Evolutionary conservation across 2,329 filamentous ascomycete species (phyloP), one percentile per base, ranked within the genome.

Genomic region (Herpotrichia juniperi): DNA sequence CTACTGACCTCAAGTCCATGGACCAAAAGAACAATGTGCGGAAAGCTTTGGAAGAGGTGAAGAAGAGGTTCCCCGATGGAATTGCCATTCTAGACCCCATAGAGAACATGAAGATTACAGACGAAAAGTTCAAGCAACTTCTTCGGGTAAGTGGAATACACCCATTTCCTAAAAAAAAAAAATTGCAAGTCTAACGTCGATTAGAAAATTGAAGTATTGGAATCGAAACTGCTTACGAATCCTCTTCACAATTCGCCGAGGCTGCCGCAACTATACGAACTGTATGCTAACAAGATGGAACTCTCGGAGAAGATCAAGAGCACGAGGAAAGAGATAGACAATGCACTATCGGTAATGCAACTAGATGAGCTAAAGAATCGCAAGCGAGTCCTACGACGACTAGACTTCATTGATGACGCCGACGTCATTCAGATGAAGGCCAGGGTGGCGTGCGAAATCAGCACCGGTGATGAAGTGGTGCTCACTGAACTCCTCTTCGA

Each of bases 361-460:
- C 83, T 97, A 57, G 94, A 99, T 64, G 94, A 99, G 75, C 83
- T 99, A 55, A 97, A 97, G 79, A 92, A 90, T 58, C 88, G 94
- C 56, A 99, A 97, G 79, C 89, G 94, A 62, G 94, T 99, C 4
- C 83, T 99, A 25, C 91, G 96, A 42, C 91, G 94, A 48, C 84
- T 99, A 10, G 91, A 90, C 4, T 99, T 99, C 76, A 96, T 97
- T 76, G 96, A 96, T 71, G 94, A 97, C 54, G 84, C 87, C 46
- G 94, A 97, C 72, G 93, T 99, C 1, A 93, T 99, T 8, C 90
- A 97, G 78, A 84, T 97, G 67, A 99, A 99, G 78, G 94, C 93
- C 10, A 90, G 96, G 50, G 96, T 97, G 2, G 94, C 94, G 1
- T 99, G 94, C 75, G 93, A 99, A 77, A 97, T 99, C 59, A 96